Percentiles rank a stretch among this genome's conserved stretches.
Evolutionary conservation across 768 basidiomycete species (phyloP).

Genomic region (Suillus fuscotomentosus): DNA sequence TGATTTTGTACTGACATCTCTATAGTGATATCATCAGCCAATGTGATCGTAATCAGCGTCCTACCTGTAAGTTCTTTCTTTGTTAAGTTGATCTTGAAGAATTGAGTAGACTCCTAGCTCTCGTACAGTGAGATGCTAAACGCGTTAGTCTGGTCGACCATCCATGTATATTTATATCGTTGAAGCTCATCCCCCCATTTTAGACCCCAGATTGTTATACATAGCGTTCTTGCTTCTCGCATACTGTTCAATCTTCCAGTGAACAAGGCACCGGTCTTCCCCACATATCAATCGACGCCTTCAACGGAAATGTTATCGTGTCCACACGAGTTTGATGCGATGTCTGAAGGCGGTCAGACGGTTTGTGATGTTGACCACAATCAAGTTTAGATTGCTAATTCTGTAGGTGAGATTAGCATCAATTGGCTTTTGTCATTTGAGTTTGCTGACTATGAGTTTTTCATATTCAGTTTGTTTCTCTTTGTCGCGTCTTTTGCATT

Average conservation of each 20-base stretch:
- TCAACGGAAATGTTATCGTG: background rate
- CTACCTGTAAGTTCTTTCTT: background rate
- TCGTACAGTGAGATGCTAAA: background rate
- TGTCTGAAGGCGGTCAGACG: background rate
- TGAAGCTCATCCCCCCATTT: background rate
- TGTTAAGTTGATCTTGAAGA: background rate
- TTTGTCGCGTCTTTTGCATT: background rate
- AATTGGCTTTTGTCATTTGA: background rate
- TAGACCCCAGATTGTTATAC: slow-evolving; percentile 3
- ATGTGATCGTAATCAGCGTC: background rate
- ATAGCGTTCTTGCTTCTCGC: slow-evolving; percentile 8
- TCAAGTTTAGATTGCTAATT: background rate
- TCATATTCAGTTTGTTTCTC: background rate
- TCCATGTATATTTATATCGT: background rate
- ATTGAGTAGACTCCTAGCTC: background rate
- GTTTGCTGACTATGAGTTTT: background rate
- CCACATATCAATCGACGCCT: background rate
- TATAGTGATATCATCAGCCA: background rate
- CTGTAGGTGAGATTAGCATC: background rate
- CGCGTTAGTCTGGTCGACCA: background rate
- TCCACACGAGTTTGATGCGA: background rate
- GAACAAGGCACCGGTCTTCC: background rate
- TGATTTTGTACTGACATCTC: background rate
- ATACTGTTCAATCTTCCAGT: slow-evolving; percentile 3
- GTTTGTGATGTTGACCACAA: background rate